phyloP scores from a whole-genome alignment of 257 asterid species.

The Cinchona pubescens region DNA sequence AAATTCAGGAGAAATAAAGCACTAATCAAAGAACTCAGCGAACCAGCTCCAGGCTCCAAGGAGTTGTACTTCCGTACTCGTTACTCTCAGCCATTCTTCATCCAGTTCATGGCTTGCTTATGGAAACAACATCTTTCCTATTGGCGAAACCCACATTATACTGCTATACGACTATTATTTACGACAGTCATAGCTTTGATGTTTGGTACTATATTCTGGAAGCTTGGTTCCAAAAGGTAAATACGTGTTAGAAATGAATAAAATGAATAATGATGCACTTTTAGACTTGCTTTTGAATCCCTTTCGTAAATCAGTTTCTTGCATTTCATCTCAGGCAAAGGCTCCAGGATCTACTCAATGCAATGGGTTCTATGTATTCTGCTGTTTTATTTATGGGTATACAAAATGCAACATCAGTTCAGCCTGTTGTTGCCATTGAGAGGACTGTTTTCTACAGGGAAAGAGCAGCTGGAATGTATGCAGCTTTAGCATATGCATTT shows the following conservation, averaged over 20 bases:
- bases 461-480: conserved; percentile 91
- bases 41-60: conserved; percentile 50
- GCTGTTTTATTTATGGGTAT: conserved; percentile 71
- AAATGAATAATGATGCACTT: not conserved
- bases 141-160: conserved; percentile 79
- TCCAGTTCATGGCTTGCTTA: conserved; percentile 72
- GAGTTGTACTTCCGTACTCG: conserved; percentile 50
- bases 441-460: conserved; percentile 85
- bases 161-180: conserved; percentile 68
- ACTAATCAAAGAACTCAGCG: conserved; percentile 55
- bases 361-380: conserved; percentile 84
- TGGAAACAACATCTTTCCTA: conserved; percentile 84
- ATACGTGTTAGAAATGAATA: not conserved
- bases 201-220: no score
- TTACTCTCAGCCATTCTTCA: conserved; percentile 60
- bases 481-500: conserved; percentile 77
- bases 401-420: conserved; percentile 67
- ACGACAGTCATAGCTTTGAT: conserved; percentile 66
- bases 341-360: conserved; percentile 66
- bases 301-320: not conserved
- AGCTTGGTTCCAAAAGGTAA: conserved; percentile 65
- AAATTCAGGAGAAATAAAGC: conserved; percentile 67
- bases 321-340: conserved; percentile 37
- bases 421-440: conserved; percentile 72
- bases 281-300: not conserved